phyloP scores from a whole-genome alignment of 202 grass and related monocot genomes.

The Panicum virgatum region DNA sequence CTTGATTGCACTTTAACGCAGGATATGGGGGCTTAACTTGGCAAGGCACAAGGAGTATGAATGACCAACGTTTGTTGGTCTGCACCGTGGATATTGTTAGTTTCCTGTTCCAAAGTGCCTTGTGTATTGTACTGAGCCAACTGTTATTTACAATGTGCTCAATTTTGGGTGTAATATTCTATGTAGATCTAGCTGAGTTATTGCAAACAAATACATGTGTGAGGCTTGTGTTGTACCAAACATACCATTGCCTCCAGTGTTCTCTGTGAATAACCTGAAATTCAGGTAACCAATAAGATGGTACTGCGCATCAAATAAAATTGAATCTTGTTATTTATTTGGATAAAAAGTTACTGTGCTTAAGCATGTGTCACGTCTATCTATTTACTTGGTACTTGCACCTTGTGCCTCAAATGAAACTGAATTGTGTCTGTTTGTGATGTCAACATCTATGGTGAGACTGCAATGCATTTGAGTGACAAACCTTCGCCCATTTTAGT shows the following conservation, averaged over 20 bases:
- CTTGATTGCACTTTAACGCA: conserved; percentile 33
- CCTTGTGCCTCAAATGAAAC: neutral
- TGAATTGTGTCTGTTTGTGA: neutral
- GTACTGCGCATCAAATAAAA: conserved; percentile 28
- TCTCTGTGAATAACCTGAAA: conserved; percentile 48
- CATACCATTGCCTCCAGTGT: conserved; percentile 10
- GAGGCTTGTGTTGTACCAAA: conserved; percentile 19
- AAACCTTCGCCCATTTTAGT: too few species aligned
- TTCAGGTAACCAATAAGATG: conserved; percentile 32
- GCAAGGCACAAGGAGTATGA: neutral
- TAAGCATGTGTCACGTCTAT: neutral
- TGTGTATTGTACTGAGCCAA: conserved; percentile 32
- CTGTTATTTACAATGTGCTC: neutral
- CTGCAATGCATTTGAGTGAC: too few species aligned
- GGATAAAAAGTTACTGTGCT: neutral
- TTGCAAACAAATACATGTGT: neutral
- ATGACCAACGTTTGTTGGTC: conserved; percentile 1
- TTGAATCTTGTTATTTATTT: conserved; percentile 7
- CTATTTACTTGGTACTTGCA: too few species aligned
- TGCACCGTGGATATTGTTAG: conserved; percentile 45
- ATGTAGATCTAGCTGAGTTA: conserved; percentile 20
- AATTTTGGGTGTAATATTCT: conserved; percentile 40
- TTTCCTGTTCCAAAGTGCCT: conserved; percentile 15
- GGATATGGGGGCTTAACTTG: conserved; percentile 11
- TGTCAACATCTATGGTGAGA: neutral